A percentile compares a stretch with the other conserved stretches of the same genome.
These are phyloP conservation scores for Pseudogymnoascus sp. DNA, from an alignment of 2,329 filamentous ascomycete genomes.

Conservation along the genomic window DNA sequence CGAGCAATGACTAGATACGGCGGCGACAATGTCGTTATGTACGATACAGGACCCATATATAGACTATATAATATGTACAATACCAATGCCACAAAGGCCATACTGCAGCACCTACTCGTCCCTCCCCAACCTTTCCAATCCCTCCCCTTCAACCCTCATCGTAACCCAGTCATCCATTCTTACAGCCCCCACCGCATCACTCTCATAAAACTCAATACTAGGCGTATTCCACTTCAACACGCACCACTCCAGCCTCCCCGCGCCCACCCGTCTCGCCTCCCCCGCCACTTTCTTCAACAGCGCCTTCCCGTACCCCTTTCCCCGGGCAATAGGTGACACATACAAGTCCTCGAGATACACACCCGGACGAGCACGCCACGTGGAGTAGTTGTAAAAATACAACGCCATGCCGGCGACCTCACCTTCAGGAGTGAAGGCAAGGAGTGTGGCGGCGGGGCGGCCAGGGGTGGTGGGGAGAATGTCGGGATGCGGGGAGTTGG, in stretches of 20 bases:
- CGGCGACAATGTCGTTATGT: not conserved
- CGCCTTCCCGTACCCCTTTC: slow-evolving; percentile 69
- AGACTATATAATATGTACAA: slow-evolving; percentile 4
- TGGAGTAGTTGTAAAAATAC: slow-evolving; percentile 94
- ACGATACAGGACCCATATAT: not conserved
- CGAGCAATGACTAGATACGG: not conserved
- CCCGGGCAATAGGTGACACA: slow-evolving; percentile 62
- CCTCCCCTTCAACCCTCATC: slow-evolving; percentile 65
- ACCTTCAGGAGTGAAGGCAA: slow-evolving; percentile 47
- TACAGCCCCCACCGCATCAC: slow-evolving; percentile 49
- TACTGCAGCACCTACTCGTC: not conserved
- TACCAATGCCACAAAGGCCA: slow-evolving; percentile 29
- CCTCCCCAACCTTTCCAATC: slow-evolving; percentile 47
- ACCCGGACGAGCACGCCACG: slow-evolving; percentile 79
- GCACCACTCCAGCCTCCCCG: slow-evolving; percentile 77
- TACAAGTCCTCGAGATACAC: slow-evolving; percentile 95
- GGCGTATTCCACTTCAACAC: slow-evolving; percentile 92
- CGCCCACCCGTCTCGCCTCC: slow-evolving; percentile 65
- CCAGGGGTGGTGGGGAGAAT: slow-evolving; percentile 47
- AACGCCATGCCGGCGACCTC: slow-evolving; percentile 67
- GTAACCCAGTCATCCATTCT: slow-evolving; percentile 65
- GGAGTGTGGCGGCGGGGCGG: slow-evolving; percentile 66
- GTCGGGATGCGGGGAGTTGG: slow-evolving; percentile 33
- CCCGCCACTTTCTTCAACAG: slow-evolving; percentile 70
- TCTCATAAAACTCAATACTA: slow-evolving; percentile 78